Conservation (phyloP, 2,329 filamentous ascomycete genomes). For the Didymella arachidicola region DNA sequence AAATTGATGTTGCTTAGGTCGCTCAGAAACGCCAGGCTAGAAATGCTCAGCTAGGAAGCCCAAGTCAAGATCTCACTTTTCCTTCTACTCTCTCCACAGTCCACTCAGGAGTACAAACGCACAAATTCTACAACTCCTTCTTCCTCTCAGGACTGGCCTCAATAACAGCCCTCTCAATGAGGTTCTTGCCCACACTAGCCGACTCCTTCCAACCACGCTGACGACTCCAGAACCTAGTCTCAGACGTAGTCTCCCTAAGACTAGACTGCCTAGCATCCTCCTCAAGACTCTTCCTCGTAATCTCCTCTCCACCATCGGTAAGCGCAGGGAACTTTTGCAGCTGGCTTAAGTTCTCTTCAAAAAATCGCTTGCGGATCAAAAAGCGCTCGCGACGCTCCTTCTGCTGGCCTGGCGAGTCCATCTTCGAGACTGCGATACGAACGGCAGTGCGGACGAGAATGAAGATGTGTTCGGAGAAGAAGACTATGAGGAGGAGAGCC, state of each 20-base stretch:
- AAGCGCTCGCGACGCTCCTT: constrained; percentile 85
- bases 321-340: constrained; percentile 56
- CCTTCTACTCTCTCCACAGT: neutral
- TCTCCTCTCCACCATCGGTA: constrained; percentile 60
- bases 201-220: constrained; percentile 60
- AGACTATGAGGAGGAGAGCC: constrained; percentile 80
- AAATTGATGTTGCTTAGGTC: constrained; percentile 11
- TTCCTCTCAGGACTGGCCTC: constrained; percentile 46
- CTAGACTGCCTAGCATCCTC: constrained; percentile 59
- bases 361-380: constrained; percentile 77
- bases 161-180: constrained; percentile 56
- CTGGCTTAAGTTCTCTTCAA: constrained; percentile 74
- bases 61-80: neutral
- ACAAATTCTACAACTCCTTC: constrained; percentile 45
- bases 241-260: constrained; percentile 52
- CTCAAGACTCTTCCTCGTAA: constrained; percentile 70
- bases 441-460: constrained; percentile 78
- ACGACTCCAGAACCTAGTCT: constrained; percentile 62
- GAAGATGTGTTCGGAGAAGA: constrained; percentile 89
- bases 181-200: constrained; percentile 58
- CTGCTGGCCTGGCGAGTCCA: constrained; percentile 86
- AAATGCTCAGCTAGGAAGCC: constrained; percentile 19
- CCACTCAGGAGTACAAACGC: neutral
- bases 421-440: constrained; percentile 74
- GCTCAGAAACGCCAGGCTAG: constrained; percentile 25